Evolutionary conservation across 1,139 yeast species (phyloP), one percentile per base, ranked within the genome.

Genomic region (Nakaseomyces glabratus): DNA sequence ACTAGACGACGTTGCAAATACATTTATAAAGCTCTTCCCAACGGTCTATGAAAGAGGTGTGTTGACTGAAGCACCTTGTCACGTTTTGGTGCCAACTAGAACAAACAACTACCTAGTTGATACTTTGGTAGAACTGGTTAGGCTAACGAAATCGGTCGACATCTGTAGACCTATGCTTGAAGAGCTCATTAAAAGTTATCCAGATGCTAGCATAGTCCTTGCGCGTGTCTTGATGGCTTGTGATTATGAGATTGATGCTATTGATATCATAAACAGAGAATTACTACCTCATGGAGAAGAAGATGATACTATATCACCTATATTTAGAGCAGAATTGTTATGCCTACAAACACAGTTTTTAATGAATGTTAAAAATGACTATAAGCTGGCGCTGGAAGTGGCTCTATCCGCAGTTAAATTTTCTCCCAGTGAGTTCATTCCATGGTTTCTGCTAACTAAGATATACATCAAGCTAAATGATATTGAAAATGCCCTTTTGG

Each of bases 381-480:
- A 73, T 28, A 90, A 82, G 38, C 65, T 85, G 47, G 95, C 97
- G 0, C 67, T 82, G 35, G 72, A 73, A 37, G 70, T 84, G 41
- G 93, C 95, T 0, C 73, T 71, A 40, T 76, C 80, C 42, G 90
- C 95, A 1, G 93, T 86, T 9, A 77, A 81, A 49, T 73, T 93
- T 3, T 73, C 93, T 0, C 99, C 99, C 1, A 81, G 94, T 2
- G 98, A 90, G 58, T 90, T 85, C 58, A 70, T 69, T 47, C 73
- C 95, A n/a, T 90, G 99, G 99, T 75, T 82, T 10, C 65, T 71
- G 38, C 63, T 93, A 39, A 86, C 88, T 3, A 69, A 73, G 47
- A 78, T 80, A 2, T 85, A 90, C 55, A 77, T 90, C 31, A 72
- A 75, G 40, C 62, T 71, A 43, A 84, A 78, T 36, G 93, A 90